Conservation (phyloP, 345 rosid species). For the Cardiospermum halicacabum region DNA sequence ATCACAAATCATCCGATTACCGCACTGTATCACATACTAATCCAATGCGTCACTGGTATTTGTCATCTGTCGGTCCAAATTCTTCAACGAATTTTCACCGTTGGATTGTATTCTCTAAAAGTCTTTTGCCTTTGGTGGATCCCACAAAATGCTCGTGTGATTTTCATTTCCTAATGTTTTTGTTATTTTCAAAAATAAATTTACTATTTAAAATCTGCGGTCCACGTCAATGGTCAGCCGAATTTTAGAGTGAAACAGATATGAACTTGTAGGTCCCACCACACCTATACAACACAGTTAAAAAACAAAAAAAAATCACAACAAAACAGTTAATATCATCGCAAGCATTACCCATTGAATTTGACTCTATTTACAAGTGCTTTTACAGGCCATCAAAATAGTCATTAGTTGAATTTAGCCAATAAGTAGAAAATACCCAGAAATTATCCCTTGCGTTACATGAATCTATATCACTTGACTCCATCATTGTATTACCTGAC, state of each 20-base stretch:
- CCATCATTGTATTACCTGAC: too few species aligned
- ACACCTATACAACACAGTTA: not conserved
- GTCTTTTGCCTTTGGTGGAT: not conserved
- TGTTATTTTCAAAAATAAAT: too few species aligned
- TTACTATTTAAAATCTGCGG: not conserved
- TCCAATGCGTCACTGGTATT: too few species aligned
- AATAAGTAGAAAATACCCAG: too few species aligned
- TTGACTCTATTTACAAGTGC: not conserved
- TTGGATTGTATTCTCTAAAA: not conserved
- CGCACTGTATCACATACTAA: too few species aligned
- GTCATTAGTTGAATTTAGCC: too few species aligned
- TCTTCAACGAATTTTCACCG: not conserved
- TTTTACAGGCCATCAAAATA: not conserved
- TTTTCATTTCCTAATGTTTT: too few species aligned
- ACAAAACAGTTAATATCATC: not conserved
- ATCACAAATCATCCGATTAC: too few species aligned
- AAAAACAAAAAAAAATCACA: not conserved
- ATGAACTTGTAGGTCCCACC: not conserved
- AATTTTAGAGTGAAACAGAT: not conserved
- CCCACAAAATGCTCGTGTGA: not conserved
- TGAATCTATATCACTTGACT: too few species aligned
- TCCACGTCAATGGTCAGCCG: not conserved
- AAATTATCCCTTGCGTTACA: too few species aligned
- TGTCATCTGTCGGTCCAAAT: conserved; percentile 4
- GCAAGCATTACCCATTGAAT: not conserved